These are phyloP conservation scores for Aspergillus sp. DNA, from an alignment of 2,329 filamentous ascomycete species.

Conservation along the genomic window DNA sequence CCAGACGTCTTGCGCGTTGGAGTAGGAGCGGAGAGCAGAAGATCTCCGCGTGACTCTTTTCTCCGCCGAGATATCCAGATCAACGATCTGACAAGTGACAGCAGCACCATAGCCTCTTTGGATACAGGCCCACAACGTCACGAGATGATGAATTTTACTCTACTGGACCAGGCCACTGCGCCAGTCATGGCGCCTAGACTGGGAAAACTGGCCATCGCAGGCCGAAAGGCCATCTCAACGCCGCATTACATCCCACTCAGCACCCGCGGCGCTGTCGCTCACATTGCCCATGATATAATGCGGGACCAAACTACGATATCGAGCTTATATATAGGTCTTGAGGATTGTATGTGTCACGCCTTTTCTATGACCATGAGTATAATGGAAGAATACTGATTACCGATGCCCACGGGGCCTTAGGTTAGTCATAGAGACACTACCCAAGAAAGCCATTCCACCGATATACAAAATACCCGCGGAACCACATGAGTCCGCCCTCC, in stretches of 20 bases:
- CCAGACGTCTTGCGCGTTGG: background rate
- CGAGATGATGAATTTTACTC: conserved; percentile 34
- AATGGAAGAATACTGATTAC: conserved; percentile 19
- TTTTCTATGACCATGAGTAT: background rate
- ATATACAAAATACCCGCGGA: conserved; percentile 45
- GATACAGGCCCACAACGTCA: conserved; percentile 9
- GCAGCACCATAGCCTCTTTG: conserved; percentile 20
- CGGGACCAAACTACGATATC: conserved; percentile 56
- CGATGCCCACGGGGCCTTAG: conserved; percentile 28
- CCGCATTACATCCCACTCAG: conserved; percentile 74
- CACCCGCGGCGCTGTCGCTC: conserved; percentile 78
- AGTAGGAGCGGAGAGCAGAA: background rate
- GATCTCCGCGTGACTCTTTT: background rate
- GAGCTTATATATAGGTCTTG: conserved; percentile 73
- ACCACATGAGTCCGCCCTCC: conserved; percentile 52
- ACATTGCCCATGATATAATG: conserved; percentile 81
- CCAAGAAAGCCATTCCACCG: conserved; percentile 38
- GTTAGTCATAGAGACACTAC: conserved; percentile 56
- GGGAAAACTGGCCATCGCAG: conserved; percentile 57
- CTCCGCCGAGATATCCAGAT: background rate
- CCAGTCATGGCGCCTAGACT: conserved; percentile 52
- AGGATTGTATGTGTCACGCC: conserved; percentile 68
- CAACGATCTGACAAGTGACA: conserved; percentile 6
- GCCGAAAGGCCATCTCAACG: conserved; percentile 65
- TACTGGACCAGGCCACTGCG: conserved; percentile 24